Evolutionary conservation across 495 filamentous ascomycete species (phyloP).

Genomic region (Penicillium malachiteum): DNA sequence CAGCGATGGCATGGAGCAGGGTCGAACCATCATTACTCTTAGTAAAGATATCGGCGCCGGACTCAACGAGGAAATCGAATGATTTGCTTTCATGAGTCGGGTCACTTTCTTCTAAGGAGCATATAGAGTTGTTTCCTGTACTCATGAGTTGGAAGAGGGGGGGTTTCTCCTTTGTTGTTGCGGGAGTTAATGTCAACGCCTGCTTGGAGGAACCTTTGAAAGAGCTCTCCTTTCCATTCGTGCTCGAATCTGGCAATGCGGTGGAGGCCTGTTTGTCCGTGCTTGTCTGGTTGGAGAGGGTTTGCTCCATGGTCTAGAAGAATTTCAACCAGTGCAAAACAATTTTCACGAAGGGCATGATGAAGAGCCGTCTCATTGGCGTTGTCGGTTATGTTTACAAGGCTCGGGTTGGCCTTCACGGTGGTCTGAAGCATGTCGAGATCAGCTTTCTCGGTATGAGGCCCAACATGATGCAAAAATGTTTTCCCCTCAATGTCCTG

Average conservation of each 20-base stretch:
- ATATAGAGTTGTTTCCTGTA: neutral
- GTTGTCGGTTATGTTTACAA: slow-evolving; percentile 6
- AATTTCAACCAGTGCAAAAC: slow-evolving; percentile 3
- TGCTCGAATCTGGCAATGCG: slow-evolving; percentile 3
- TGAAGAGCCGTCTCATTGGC: slow-evolving; percentile 10
- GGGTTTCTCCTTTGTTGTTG: slow-evolving; percentile 12
- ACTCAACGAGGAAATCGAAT: slow-evolving; percentile 2
- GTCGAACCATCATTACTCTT: slow-evolving; percentile 25
- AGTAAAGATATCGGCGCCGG: slow-evolving; percentile 26
- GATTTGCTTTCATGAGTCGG: neutral
- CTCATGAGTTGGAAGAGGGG: slow-evolving; percentile 6
- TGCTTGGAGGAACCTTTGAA: slow-evolving; percentile 6
- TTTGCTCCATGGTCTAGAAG: slow-evolving; percentile 17
- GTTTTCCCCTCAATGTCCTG: slow-evolving; percentile 17
- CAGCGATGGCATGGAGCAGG: slow-evolving; percentile 32
- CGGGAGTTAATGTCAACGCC: slow-evolving; percentile 18
- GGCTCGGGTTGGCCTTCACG: neutral
- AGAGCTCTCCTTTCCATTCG: neutral
- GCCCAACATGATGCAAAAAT: slow-evolving; percentile 9
- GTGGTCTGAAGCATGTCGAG: neutral
- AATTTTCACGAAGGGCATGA: neutral
- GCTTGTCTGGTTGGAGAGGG: slow-evolving; percentile 12
- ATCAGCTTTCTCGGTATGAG: neutral
- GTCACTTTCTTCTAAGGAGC: neutral
- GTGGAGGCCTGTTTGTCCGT: slow-evolving; percentile 22